Evolutionary conservation across 2,329 filamentous ascomycete genomes (phyloP), one percentile per base, ranked within the genome.

Genomic region (Colletotrichum falcatum): DNA sequence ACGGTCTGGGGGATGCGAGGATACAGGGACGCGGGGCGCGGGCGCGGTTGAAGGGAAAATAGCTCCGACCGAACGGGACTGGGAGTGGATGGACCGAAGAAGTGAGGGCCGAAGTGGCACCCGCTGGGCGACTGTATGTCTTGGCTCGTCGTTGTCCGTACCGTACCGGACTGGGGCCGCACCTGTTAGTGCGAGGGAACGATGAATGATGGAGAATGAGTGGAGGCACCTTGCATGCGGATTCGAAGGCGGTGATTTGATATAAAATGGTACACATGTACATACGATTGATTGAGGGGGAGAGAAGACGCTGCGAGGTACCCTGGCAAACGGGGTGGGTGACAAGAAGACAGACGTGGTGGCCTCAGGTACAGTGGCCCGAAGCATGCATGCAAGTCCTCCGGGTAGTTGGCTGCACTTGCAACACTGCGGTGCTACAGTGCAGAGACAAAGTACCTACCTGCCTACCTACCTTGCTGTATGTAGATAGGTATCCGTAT

Each of bases 41-140:
- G 44, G 60, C 48, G 23, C 56, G 62, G 49, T 53, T 53, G 58
- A 37, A 49, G 49, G 48, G 51, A 61, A 70, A 70, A 58, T 70
- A 65, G 67, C 44, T 66, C 63, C 67, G 67, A 70, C 55, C 67
- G 67, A 70, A 70, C 67, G 67, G 67, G 61, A 54, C 51, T n/a
- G 28, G 63, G 56, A 42, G 51, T 63, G 51, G 59, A 63, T 63
- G 68, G 64, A 46, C 68, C 64, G 68, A 71, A 71, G 64, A 71
- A 71, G 59, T 71, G 68, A 68, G 55, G 68, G 44, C 68, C 68
- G 68, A 71, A 71, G 46, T 39, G 55, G 30, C 39, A 30, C 61
- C 63, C 56, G 67, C 61, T 51, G 35, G 39, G 64, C 42, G 49
- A 46, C 30, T 61, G 56, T 49, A 9, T 66, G n/a, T 55, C 49